A percentile compares a stretch with the other conserved stretches of the same genome.
Evolutionary conservation across 371 early-diverging fungal genomes (phyloP).

Genomic region (Mucor irregularis): DNA sequence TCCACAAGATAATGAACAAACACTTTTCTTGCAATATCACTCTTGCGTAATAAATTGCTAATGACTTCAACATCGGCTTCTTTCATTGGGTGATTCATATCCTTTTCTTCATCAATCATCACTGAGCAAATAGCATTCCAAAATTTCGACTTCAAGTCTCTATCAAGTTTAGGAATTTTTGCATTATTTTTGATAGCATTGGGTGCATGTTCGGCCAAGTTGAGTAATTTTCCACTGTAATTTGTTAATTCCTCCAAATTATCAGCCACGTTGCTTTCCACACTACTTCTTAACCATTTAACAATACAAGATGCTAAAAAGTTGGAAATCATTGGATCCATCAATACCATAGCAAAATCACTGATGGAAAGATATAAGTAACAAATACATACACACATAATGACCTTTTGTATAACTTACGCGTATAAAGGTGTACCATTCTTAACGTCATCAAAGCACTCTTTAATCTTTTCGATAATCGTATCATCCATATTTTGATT

Average conservation of each 20-base stretch:
- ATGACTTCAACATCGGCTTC: conserved; percentile 15
- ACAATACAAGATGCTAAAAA: conserved; percentile 46
- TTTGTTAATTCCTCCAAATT: conserved; percentile 39
- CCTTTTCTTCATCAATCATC: conserved; percentile 35
- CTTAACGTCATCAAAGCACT: conserved; percentile 63
- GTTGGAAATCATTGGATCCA: conserved; percentile 62
- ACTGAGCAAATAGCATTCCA: conserved; percentile 37
- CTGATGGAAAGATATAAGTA: conserved; percentile 22
- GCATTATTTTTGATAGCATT: conserved; percentile 24
- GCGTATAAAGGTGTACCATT: conserved; percentile 60
- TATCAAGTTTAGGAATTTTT: conserved; percentile 43
- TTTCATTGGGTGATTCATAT: conserved; percentile 5
- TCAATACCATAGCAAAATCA: conserved; percentile 63
- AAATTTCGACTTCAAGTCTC: conserved; percentile 27
- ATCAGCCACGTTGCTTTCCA: conserved; percentile 27
- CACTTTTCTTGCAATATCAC: conserved; percentile 58
- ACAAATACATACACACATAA: background rate
- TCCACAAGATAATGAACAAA: conserved; percentile 56
- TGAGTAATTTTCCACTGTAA: conserved; percentile 56
- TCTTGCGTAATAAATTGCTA: conserved; percentile 24
- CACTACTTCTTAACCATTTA: conserved; percentile 36
- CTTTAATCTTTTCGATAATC: conserved; percentile 63
- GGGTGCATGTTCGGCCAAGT: conserved; percentile 58
- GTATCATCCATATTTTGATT: conserved; percentile 67
- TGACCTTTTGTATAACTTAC: conserved; percentile 29